Evolutionary conservation across 2,329 filamentous ascomycete species (phyloP), one percentile per base, ranked within the genome.

Genomic region (Gaeumannomyces tritici): DNA sequence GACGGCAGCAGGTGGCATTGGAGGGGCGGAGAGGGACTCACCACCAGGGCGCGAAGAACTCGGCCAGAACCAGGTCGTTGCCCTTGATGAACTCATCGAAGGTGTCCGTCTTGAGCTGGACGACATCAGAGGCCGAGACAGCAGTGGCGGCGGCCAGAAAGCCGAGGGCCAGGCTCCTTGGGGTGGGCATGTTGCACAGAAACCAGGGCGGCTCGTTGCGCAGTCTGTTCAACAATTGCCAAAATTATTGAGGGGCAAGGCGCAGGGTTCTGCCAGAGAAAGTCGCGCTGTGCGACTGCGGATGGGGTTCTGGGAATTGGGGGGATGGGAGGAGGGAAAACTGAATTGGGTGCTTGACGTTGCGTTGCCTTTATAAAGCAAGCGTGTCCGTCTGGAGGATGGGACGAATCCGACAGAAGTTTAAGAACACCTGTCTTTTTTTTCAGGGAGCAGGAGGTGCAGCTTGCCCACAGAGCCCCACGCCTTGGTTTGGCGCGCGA

Each of bases 41-140:
- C 90, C 67, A 69, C 67, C 67, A 69, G 57, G 67, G 67, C 1
- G 68, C 68, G 55, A 68, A 69, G 62, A 69, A 99, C 81, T 99
- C 93, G 70, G 92, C 92, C 65, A 99, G 88, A 62, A 97, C 93
- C 63, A 99, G 84, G 70, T 91, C 87, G 76, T 98, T 89, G 70
- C 86, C 79, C 75, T 89, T 89, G 73, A 99, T 80, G 77, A 97
- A 99, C 65, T 88, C 84, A 69, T 89, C 83, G 76, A 99, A 99
- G 67, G 84, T 91, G 73, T 93, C 91, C 76, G 88, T 88, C 77
- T 89, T 96, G 67, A 99, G 82, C 69, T 91, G 86, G 71, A 86
- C 77, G 67, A 99, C 95, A 74, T 98, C 92, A 58, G 91, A 96
- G 60, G 87, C 83, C 66, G 84, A 80, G 69, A 84, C 87, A 67